Conservation (phyloP, 148 eudicot genomes). For the Amaranthus cruentus region DNA sequence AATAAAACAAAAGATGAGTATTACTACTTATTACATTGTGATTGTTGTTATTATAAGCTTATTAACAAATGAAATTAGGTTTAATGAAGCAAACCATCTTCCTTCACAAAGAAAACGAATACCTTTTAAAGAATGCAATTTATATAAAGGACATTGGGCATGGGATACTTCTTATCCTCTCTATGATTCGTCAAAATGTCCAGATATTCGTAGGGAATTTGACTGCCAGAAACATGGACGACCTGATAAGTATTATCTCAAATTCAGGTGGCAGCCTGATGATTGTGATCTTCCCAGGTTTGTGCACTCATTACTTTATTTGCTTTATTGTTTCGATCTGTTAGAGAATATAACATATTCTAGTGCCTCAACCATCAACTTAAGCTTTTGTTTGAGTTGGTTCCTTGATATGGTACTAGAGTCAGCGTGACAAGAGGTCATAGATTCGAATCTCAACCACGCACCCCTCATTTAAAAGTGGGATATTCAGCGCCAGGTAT, state of each 20-base stretch:
- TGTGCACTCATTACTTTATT: not conserved
- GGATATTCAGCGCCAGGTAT: no score
- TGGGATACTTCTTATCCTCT: slow-evolving; percentile 25
- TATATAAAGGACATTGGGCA: slow-evolving; percentile 25
- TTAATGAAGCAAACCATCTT: slow-evolving; percentile 11
- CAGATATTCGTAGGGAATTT: slow-evolving; percentile 27
- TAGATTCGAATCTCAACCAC: no score
- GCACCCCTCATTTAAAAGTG: no score
- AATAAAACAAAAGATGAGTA: not conserved
- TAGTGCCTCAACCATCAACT: not conserved
- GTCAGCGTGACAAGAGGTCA: no score
- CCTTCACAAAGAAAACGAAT: not conserved
- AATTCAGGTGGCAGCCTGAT: slow-evolving; percentile 40
- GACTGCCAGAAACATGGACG: slow-evolving; percentile 36
- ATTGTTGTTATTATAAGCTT: not conserved
- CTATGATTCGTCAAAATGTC: slow-evolving; percentile 28
- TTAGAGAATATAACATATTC: not conserved
- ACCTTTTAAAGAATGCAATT: slow-evolving; percentile 18
- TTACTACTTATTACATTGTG: no score
- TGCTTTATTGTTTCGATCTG: not conserved
- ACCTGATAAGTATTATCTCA: slow-evolving; percentile 24
- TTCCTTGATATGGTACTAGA: no score
- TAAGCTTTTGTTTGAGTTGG: not conserved
- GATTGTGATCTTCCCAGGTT: slow-evolving; percentile 34
- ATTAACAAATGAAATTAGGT: not conserved